Percentiles rank a stretch among this genome's conserved stretches.
phyloP scores from a whole-genome alignment of 257 asterid species.

The Henckelia pumila region DNA sequence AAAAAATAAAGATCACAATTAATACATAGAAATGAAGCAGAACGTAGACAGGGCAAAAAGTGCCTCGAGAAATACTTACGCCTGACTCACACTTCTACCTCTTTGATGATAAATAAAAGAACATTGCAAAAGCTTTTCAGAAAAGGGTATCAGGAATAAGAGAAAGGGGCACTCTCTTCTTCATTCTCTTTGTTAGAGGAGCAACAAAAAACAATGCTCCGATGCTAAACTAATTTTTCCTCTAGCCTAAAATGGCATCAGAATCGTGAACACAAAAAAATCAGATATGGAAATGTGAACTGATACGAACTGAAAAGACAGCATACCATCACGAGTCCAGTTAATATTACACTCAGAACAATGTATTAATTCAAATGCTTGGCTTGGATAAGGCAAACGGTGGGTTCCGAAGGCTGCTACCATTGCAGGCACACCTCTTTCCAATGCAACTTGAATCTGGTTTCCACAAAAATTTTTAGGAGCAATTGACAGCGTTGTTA shows the following conservation, averaged over 20 bases:
- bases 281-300: background rate
- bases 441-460: constrained; percentile 51
- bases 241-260: background rate
- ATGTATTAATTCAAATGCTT: constrained; percentile 62
- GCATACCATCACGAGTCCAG: constrained; percentile 51
- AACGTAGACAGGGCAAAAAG: background rate
- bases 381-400: constrained; percentile 62
- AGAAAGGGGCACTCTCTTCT: background rate
- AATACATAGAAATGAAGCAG: background rate
- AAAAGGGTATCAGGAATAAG: background rate
- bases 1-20: background rate
- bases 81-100: too few relatives aligned
- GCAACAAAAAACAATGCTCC: background rate
- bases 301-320: constrained; percentile 8
- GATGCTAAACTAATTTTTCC: background rate
- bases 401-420: constrained; percentile 38
- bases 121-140: background rate
- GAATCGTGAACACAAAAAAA: background rate
- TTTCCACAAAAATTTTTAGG: constrained; percentile 41
- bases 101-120: background rate
- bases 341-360: constrained; percentile 45
- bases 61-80: background rate
- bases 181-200: background rate
- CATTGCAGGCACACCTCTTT: constrained; percentile 69
- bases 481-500: constrained; percentile 57